A percentile compares a stretch with the other conserved stretches of the same genome.
Evolutionary conservation across 2,329 filamentous ascomycete species (phyloP).

Genomic region (Alternaria burnsii): DNA sequence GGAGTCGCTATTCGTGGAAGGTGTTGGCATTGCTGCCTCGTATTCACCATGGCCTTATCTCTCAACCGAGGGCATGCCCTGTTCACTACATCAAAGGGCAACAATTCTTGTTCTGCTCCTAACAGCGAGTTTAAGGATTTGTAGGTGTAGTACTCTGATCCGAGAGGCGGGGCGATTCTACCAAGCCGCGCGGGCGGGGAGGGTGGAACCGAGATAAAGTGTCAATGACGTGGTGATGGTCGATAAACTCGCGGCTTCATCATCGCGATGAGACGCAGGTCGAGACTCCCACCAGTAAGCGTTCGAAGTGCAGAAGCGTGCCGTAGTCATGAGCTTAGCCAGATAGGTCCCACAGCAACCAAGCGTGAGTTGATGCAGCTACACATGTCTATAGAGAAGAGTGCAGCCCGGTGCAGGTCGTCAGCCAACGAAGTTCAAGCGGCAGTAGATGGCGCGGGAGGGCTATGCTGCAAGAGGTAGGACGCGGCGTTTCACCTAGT

Average conservation of each 20-base stretch:
- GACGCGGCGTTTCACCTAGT: constrained; percentile 27
- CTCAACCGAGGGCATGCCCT: neutral
- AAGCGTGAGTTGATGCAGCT: neutral
- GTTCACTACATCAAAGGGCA: neutral
- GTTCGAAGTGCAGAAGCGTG: neutral
- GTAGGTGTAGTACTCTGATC: neutral
- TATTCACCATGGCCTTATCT: neutral
- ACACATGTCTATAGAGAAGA: neutral
- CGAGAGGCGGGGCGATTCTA: neutral
- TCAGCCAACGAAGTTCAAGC: constrained; percentile 9
- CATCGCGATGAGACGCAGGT: constrained; percentile 2
- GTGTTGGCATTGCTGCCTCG: neutral
- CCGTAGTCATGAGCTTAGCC: neutral
- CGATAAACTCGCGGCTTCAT: constrained; percentile 1
- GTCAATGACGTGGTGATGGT: constrained; percentile 4
- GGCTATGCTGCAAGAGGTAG: constrained; percentile 16
- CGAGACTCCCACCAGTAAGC: constrained; percentile 4
- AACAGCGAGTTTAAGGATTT: neutral
- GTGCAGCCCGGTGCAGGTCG: neutral
- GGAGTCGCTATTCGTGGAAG: neutral
- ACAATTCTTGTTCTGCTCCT: neutral
- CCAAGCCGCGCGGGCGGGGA: neutral
- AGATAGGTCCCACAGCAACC: constrained; percentile 1
- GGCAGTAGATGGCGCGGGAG: constrained; percentile 19
- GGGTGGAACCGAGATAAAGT: neutral